Base-by-base conservation (phyloP, 2,329 filamentous ascomycete species). In the Cladobotryum protrusum region DNA sequence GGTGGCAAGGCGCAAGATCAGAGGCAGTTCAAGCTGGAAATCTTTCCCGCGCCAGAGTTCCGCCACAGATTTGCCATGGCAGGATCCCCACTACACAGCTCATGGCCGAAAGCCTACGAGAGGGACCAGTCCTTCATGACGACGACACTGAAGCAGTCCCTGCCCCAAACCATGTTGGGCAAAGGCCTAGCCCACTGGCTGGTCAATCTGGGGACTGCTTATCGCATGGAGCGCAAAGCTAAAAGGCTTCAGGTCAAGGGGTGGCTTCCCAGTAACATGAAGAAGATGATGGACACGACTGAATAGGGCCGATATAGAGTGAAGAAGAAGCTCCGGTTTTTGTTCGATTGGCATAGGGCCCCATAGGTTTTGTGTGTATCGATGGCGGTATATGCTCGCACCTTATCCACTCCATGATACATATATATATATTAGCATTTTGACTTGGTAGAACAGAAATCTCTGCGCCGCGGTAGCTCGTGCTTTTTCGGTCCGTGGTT, bases 111-210 rank as follows among this genome's bases (percentile, higher is more conserved):
- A 1, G 56, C 59, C 13, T 61, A 61, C 55, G 54, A 62, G 24
- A 57, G 61, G 29, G 55, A 69, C 36, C 53, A 54, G 48, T 67
- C 70, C 13, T 66, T 72, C 48, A 58, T 68, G 19, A 64, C 66
- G 8, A 60, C 62, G 15, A 67, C 67, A 2, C 62, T 78, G 42
- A 59, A 58, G 47, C 62, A 63, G 29, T 66, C 67, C 2, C 59
- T 77, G 19, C 75, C 74, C 1, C 53, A 59, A 6, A 67, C 60
- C 33, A 61, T 73, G 49, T 62, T 63, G 14, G 58, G 62, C 8
- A 61, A 62, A 7, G 74, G 71, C 4, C 60, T 78, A 32, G 64
- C 63, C 19, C 70, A 76, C 54, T 78, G 75, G 75, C 58, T 59
- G 14, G 46, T 66, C 15, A 61, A 63, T 39, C 45, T 58, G 14